A percentile compares a stretch with the other conserved stretches of the same genome.
Conservation (phyloP, 2,329 filamentous ascomycete species). For the Verticillium nubilum region DNA sequence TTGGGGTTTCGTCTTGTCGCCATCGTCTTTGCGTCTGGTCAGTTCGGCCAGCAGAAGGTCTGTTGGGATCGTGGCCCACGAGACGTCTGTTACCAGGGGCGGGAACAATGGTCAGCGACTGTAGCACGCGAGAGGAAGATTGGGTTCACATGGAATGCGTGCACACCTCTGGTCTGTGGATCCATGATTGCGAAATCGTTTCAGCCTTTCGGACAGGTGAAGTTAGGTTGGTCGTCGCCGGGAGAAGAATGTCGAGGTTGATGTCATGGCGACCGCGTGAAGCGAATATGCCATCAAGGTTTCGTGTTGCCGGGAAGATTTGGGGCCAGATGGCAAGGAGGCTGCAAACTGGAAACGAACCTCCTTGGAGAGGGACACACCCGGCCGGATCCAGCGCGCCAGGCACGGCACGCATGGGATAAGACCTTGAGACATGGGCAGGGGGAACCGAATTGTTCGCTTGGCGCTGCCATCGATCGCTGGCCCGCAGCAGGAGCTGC, state of each 20-base stretch:
- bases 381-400: background rate
- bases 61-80: constrained; percentile 47
- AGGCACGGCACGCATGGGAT: background rate
- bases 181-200: background rate
- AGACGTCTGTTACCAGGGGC: constrained; percentile 19
- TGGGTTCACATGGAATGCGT: background rate
- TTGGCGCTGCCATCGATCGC: background rate
- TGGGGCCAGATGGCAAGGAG: background rate
- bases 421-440: background rate
- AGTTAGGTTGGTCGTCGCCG: background rate
- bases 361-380: background rate
- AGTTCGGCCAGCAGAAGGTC: constrained; percentile 48
- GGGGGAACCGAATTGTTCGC: background rate
- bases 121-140: background rate
- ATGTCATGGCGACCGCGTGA: background rate
- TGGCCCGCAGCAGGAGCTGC: background rate
- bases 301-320: background rate
- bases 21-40: constrained; percentile 34
- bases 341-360: background rate
- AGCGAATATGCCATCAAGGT: background rate
- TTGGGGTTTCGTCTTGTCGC: constrained; percentile 34
- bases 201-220: background rate
- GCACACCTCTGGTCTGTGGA: background rate
- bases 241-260: background rate
- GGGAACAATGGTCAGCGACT: background rate